Conservation (phyloP, 1,284 basidiomycete species). For the Cutaneotrichosporon arboriforme region DNA sequence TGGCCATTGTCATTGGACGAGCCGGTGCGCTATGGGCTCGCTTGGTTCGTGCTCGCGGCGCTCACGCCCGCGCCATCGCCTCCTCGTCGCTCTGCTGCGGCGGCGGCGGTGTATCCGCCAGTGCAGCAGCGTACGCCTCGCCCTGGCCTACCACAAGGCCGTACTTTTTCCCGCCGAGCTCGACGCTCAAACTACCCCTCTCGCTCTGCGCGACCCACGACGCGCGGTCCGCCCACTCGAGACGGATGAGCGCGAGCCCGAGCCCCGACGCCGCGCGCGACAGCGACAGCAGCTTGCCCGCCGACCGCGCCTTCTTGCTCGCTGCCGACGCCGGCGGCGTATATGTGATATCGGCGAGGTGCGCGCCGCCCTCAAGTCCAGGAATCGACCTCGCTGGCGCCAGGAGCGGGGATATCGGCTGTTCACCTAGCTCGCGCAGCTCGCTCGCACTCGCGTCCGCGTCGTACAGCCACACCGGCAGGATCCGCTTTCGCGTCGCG, state of each 20-base stretch:
- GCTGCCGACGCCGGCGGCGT: conserved; percentile 29
- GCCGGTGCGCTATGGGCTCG: neutral
- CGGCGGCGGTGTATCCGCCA: conserved; percentile 11
- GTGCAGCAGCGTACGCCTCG: conserved; percentile 33
- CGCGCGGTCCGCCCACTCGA: conserved; percentile 43
- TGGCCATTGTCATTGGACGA: neutral
- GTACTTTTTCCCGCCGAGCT: conserved; percentile 24
- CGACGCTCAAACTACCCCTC: conserved; percentile 22
- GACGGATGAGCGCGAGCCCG: conserved; percentile 42
- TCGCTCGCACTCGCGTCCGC: too few relatives aligned
- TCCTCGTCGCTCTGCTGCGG: conserved; percentile 9
- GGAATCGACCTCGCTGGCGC: too few relatives aligned
- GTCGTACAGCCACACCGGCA: conserved; percentile 58
- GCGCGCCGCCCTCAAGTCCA: neutral
- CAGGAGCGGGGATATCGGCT: too few relatives aligned
- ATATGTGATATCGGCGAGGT: conserved; percentile 31
- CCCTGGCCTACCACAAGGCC: conserved; percentile 37
- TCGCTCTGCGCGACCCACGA: conserved; percentile 25
- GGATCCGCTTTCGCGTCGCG: conserved; percentile 79
- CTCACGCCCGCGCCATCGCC: neutral
- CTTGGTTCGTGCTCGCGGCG: neutral
- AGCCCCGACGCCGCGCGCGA: conserved; percentile 19
- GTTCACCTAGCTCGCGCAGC: neutral
- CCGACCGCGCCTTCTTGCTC: conserved; percentile 35
- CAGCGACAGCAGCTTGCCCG: conserved; percentile 41